phyloP scores from a whole-genome alignment of 179 eudicot genomes.

The Silene noctiflora region DNA sequence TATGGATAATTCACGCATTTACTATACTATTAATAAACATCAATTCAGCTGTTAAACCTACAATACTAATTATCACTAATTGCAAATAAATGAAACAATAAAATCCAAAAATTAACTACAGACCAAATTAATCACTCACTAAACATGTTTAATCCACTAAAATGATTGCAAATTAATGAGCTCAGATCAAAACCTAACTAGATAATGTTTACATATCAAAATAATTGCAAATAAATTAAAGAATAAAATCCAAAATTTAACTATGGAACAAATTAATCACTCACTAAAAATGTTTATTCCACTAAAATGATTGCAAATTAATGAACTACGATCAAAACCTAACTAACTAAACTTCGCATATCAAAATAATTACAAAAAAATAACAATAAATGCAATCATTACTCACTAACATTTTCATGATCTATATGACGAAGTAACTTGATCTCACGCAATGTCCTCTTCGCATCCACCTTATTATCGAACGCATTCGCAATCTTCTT shows the following conservation, averaged over 20 bases:
- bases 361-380: neutral
- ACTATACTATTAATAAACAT: neutral
- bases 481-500: slow-evolving; percentile 93
- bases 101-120: neutral
- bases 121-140: neutral
- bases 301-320: neutral
- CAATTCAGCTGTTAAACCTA: neutral
- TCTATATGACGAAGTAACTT: slow-evolving; percentile 87
- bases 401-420: slow-evolving; percentile 89
- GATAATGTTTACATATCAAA: neutral
- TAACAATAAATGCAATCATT: slow-evolving; percentile 7
- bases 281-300: too few relatives aligned
- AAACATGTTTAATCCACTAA: neutral
- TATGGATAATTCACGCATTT: neutral
- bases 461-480: slow-evolving; percentile 81
- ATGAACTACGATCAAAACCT: neutral
- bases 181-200: too few relatives aligned
- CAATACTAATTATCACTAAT: neutral
- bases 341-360: neutral
- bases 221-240: neutral
- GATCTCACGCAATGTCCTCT: slow-evolving; percentile 87
- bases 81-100: neutral
- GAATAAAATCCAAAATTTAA: too few relatives aligned
- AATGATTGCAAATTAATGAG: too few relatives aligned
- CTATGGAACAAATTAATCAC: neutral